Percentiles rank a stretch among this genome's conserved stretches.
These are phyloP conservation scores for Phytophthora hibernalis DNA, from an alignment of 352 stramenopile species.

Conservation along the genomic window DNA sequence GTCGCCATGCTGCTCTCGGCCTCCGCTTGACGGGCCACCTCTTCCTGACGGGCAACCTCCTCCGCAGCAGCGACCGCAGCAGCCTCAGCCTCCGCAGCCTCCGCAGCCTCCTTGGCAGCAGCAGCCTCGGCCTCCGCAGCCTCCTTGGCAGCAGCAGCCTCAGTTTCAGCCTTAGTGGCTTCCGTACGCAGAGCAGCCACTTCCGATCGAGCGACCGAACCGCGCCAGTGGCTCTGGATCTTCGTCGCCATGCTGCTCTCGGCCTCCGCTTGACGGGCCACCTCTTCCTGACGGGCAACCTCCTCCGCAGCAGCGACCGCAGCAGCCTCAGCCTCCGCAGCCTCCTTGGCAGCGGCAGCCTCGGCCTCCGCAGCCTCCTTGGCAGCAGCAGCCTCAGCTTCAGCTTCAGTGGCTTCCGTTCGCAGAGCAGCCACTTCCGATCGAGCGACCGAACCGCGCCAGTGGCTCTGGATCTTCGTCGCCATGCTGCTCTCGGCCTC, in stretches of 20 bases:
- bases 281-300: background rate
- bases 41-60: background rate
- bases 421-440: background rate
- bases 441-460: background rate
- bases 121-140: background rate
- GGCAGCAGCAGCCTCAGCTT: background rate
- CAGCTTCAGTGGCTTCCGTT: background rate
- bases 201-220: background rate
- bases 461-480: conserved; percentile 1
- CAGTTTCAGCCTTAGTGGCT: background rate
- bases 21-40: background rate
- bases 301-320: too few relatives aligned
- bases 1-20: background rate
- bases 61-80: too few relatives aligned
- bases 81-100: too few relatives aligned
- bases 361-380: background rate
- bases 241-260: background rate
- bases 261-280: background rate
- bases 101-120: too few relatives aligned
- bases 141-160: background rate
- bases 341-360: background rate
- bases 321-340: too few relatives aligned
- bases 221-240: background rate
- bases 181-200: background rate
- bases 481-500: background rate